Evolutionary conservation across 1,139 yeast species (phyloP).

Genomic region (Sugiyamaella novakii): DNA sequence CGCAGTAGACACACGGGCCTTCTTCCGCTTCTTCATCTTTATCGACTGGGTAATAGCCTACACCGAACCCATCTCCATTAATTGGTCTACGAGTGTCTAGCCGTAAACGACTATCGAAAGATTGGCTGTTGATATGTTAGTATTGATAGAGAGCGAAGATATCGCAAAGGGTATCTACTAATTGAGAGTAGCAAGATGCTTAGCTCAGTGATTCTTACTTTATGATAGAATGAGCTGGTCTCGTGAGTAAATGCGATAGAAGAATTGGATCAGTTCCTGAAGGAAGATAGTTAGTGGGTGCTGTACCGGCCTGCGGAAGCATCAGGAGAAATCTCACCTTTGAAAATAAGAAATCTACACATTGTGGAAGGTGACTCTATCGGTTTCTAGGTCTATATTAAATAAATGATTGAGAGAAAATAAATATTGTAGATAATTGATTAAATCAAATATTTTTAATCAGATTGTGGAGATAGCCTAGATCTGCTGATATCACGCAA

Average conservation of each 20-base stretch:
- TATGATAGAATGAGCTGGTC: constrained; percentile 96
- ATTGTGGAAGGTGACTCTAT: constrained; percentile 35
- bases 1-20: constrained; percentile 84
- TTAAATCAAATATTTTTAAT: too few relatives aligned
- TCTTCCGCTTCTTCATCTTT: constrained; percentile 53
- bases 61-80: constrained; percentile 98
- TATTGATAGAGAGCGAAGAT: constrained; percentile 1
- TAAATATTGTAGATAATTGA: too few relatives aligned
- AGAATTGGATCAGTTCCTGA: constrained; percentile 75
- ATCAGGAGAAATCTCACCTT: constrained; percentile 46
- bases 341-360: constrained; percentile 63
- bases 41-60: constrained; percentile 73
- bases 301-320: too few relatives aligned
- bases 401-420: too few relatives aligned
- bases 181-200: not conserved
- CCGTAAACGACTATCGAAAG: constrained; percentile 85
- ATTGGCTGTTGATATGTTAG: constrained; percentile 50
- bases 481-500: not conserved
- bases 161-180: too few relatives aligned
- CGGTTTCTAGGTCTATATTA: too few relatives aligned
- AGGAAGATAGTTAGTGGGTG: not conserved
- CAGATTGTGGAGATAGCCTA: not conserved
- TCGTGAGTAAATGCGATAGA: constrained; percentile 80
- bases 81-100: constrained; percentile 85
- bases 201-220: constrained; percentile 47